phyloP scores from a whole-genome alignment of 768 basidiomycete genomes.

The Rhodotorula kratochvilovae region DNA sequence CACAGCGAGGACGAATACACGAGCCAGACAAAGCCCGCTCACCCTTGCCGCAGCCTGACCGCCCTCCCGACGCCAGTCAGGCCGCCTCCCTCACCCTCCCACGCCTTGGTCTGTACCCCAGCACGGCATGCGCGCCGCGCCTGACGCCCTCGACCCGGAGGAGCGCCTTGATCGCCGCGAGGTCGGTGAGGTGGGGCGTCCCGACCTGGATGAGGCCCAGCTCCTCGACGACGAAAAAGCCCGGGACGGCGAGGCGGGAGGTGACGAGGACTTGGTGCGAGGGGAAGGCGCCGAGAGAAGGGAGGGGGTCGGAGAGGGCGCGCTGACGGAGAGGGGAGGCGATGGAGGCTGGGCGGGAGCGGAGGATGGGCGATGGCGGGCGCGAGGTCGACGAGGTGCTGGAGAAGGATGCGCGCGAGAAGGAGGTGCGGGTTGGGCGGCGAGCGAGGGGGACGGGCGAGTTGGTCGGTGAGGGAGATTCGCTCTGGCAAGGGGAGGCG shows the following conservation, averaged over 20 bases:
- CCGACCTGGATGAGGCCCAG: constrained; percentile 3
- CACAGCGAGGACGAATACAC: background rate
- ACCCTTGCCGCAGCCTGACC: background rate
- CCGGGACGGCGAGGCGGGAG: background rate
- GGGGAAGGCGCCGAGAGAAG: background rate
- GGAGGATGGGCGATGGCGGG: background rate
- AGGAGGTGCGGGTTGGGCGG: background rate
- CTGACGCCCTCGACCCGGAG: constrained; percentile 1
- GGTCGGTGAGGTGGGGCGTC: background rate
- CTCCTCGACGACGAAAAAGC: background rate
- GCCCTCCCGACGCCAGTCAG: background rate
- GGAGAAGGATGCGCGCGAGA: background rate
- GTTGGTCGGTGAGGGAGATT: background rate
- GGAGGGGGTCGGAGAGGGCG: background rate
- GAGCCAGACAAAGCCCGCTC: background rate
- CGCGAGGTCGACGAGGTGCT: background rate
- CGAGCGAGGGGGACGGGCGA: background rate
- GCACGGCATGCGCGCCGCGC: constrained; percentile 9
- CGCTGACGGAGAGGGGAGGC: background rate
- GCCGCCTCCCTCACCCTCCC: constrained; percentile 1
- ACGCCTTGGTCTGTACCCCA: constrained; percentile 2
- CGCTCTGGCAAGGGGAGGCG: background rate
- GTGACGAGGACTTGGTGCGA: background rate
- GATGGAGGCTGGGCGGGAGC: background rate
- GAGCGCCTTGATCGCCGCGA: constrained; percentile 1